These are phyloP conservation scores for Prillingera fragicola DNA, from an alignment of 1,284 basidiomycete genomes.

Conservation along the genomic window DNA sequence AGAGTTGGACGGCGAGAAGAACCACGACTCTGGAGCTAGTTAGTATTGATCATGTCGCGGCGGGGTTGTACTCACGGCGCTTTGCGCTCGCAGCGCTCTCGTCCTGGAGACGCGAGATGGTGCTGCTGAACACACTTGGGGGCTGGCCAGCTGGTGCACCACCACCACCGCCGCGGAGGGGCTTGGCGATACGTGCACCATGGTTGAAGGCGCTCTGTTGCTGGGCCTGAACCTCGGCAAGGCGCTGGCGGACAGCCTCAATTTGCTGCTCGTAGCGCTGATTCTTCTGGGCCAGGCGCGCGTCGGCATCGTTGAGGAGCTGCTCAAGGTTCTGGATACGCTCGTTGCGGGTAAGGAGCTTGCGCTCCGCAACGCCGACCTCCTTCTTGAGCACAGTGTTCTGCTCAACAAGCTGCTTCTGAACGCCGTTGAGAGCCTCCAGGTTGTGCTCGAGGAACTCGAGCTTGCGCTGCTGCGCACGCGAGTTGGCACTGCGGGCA, in stretches of 20 bases:
- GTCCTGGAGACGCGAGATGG: conserved; percentile 44
- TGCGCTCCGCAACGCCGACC: conserved; percentile 92
- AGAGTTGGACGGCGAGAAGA: conserved; percentile 27
- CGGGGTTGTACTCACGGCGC: conserved; percentile 8
- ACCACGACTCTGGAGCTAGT: conserved; percentile 14
- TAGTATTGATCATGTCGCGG: background rate
- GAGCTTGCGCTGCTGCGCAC: conserved; percentile 99
- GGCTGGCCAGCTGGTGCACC: conserved; percentile 31
- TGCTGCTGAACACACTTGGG: conserved; percentile 8
- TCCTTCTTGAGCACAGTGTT: conserved; percentile 98
- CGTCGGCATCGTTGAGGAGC: conserved; percentile 86
- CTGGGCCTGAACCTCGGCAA: conserved; percentile 82
- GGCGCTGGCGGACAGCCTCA: conserved; percentile 80
- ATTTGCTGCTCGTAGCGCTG: conserved; percentile 92
- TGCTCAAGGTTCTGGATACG: conserved; percentile 94
- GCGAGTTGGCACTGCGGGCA: conserved; percentile 93
- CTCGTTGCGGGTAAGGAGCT: conserved; percentile 91
- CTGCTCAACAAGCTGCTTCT: conserved; percentile 99
- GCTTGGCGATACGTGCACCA: conserved; percentile 78
- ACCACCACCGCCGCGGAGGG: conserved; percentile 84
- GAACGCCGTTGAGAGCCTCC: conserved; percentile 89
- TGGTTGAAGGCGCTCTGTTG: conserved; percentile 58
- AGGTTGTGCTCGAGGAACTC: conserved; percentile 95
- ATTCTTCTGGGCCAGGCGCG: conserved; percentile 82
- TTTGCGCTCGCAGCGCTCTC: conserved; percentile 19